A percentile compares a stretch with the other conserved stretches of the same genome.
phyloP scores from a whole-genome alignment of 2,329 filamentous ascomycete species.

The Trichophyton equinum region DNA sequence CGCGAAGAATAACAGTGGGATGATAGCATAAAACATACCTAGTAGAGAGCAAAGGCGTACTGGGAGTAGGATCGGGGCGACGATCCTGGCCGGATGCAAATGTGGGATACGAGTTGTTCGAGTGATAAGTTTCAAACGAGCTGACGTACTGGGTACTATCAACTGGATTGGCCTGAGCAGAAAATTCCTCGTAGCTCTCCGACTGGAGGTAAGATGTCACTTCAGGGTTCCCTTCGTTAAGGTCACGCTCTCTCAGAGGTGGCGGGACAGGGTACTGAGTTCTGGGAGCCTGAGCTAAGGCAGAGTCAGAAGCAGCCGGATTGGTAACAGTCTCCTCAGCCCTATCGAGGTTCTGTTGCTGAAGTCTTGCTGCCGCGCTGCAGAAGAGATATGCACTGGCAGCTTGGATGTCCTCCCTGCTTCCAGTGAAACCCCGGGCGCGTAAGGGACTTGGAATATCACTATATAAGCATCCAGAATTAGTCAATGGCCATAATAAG shows the following conservation, averaged over 20 bases:
- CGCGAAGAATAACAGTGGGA: background rate
- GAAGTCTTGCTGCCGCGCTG: background rate
- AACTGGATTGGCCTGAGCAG: background rate
- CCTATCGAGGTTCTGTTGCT: background rate
- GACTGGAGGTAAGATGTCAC: background rate
- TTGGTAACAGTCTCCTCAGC: background rate
- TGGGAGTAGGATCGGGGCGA: background rate
- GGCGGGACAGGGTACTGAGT: background rate
- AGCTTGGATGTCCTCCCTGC: background rate
- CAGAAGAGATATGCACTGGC: background rate
- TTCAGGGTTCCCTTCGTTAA: background rate
- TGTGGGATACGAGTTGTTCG: background rate
- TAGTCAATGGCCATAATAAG: background rate
- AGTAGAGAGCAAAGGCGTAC: background rate
- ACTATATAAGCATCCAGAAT: background rate
- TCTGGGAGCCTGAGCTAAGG: too few relatives aligned
- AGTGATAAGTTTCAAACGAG: conserved; percentile 1
- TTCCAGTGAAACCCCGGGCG: background rate
- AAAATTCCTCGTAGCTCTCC: background rate
- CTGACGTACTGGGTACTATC: background rate
- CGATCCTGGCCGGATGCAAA: background rate
- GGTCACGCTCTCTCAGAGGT: background rate
- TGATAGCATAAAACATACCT: background rate
- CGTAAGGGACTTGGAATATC: background rate
- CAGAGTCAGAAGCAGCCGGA: too few relatives aligned